Conservation (phyloP, 1,284 basidiomycete genomes). For the Cutaneotrichosporon curvatum region DNA sequence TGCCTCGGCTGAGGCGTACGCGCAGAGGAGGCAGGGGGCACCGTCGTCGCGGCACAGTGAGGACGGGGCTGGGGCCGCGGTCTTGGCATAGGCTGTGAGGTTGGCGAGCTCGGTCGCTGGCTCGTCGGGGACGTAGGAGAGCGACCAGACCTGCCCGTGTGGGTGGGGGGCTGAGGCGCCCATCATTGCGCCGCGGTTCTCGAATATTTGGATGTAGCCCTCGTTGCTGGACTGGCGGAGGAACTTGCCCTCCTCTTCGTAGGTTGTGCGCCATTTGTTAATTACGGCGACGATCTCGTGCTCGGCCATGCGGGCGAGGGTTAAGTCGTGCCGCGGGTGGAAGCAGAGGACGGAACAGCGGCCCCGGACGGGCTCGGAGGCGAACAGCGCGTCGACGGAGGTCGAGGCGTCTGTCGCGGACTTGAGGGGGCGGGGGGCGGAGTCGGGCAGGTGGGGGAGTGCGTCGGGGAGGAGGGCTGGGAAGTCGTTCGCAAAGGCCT, state of each 20-base stretch:
- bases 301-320: constrained; percentile 64
- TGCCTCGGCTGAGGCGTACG: constrained; percentile 72
- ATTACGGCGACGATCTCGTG: constrained; percentile 65
- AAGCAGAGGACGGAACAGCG: constrained; percentile 86
- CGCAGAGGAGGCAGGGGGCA: constrained; percentile 69
- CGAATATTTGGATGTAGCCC: constrained; percentile 80
- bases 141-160: constrained; percentile 86
- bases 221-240: constrained; percentile 38
- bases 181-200: constrained; percentile 96
- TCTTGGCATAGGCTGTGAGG: constrained; percentile 52
- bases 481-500: constrained; percentile 75
- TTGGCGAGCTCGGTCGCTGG: constrained; percentile 60
- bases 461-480: constrained; percentile 62
- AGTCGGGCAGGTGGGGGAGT: too few relatives aligned
- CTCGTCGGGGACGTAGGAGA: constrained; percentile 65
- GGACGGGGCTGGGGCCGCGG: constrained; percentile 29
- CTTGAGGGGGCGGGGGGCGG: too few relatives aligned
- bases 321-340: constrained; percentile 84
- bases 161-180: constrained; percentile 95
- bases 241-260: constrained; percentile 53
- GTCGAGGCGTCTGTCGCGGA: constrained; percentile 43
- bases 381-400: constrained; percentile 57
- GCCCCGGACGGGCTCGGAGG: constrained; percentile 66
- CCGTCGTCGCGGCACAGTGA: constrained; percentile 46
- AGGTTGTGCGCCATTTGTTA: constrained; percentile 67